These are phyloP conservation scores for Tricholoma saponaceum DNA, from an alignment of 768 basidiomycete genomes.

Conservation along the genomic window DNA sequence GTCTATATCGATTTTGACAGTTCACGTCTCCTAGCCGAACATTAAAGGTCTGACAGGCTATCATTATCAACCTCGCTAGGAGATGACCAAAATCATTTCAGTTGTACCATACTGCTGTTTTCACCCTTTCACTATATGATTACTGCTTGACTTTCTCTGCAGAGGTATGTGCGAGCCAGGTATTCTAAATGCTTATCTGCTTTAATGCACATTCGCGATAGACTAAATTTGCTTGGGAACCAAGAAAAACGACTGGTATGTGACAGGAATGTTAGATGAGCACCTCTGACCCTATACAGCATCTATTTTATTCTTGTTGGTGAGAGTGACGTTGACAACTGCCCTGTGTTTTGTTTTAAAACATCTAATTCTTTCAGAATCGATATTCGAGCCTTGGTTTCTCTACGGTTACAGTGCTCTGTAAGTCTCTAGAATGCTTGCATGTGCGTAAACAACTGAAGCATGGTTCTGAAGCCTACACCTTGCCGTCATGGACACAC, in stretches of 20 bases:
- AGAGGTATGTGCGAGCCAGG: conserved; percentile 5
- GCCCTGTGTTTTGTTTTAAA: not conserved
- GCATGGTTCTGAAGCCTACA: conserved; percentile 10
- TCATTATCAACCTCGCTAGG: not conserved
- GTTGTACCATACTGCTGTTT: conserved; percentile 7
- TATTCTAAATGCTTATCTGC: no score
- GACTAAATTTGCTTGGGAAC: conserved; percentile 16
- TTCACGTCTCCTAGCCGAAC: no score
- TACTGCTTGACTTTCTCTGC: conserved; percentile 13
- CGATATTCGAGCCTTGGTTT: conserved; percentile 15
- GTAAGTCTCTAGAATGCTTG: conserved; percentile 1
- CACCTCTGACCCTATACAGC: conserved; percentile 5
- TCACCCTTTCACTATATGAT: conserved; percentile 13
- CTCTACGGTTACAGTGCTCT: conserved; percentile 9
- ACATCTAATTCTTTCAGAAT: conserved; percentile 8
- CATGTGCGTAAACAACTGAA: not conserved
- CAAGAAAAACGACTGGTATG: conserved; percentile 5
- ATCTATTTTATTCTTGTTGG: conserved; percentile 14
- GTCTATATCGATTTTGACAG: no score
- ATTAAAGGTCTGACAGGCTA: no score
- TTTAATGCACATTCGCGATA: not conserved
- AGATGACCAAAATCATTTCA: not conserved
- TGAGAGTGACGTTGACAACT: not conserved
- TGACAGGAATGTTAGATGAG: not conserved
- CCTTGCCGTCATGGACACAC: conserved; percentile 5